Percentiles rank a stretch among this genome's conserved stretches.
Evolutionary conservation across 139 green algal genomes (phyloP).

Genomic region (Coccomyxa sp.): DNA sequence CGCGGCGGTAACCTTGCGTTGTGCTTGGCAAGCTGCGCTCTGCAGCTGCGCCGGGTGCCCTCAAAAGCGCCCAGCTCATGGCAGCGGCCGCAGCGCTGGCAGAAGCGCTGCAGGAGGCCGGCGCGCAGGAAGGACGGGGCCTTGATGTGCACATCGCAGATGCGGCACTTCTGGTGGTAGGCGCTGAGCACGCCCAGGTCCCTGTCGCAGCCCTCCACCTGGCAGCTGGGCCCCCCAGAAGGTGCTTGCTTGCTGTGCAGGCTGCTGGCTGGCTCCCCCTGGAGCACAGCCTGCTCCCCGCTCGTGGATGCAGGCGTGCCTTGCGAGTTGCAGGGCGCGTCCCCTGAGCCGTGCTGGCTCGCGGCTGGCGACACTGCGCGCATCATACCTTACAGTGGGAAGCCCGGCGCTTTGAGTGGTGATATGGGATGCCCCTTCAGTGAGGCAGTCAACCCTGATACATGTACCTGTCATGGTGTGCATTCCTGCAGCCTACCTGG

Average conservation of each 20-base stretch:
- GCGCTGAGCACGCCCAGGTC: constrained; percentile 53
- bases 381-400: too few species aligned
- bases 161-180: constrained; percentile 70
- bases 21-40: constrained; percentile 60
- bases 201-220: constrained; percentile 39
- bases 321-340: too few species aligned
- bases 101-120: constrained; percentile 67
- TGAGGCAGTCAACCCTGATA: too few species aligned
- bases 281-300: not conserved
- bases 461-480: not conserved
- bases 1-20: constrained; percentile 22
- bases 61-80: constrained; percentile 80
- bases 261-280: not conserved
- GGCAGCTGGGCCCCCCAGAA: not conserved
- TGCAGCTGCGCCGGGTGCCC: constrained; percentile 61
- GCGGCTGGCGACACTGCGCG: too few species aligned
- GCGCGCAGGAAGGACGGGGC: constrained; percentile 52
- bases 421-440: too few species aligned
- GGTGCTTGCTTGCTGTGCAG: too few species aligned
- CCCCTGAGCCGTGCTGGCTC: too few species aligned
- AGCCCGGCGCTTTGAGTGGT: too few species aligned
- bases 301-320: too few species aligned
- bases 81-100: constrained; percentile 79
- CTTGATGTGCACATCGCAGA: constrained; percentile 64
- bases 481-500: not conserved